Percentiles rank a stretch among this genome's conserved stretches.
phyloP scores from a whole-genome alignment of 148 eudicot genomes.

The Silene conica region DNA sequence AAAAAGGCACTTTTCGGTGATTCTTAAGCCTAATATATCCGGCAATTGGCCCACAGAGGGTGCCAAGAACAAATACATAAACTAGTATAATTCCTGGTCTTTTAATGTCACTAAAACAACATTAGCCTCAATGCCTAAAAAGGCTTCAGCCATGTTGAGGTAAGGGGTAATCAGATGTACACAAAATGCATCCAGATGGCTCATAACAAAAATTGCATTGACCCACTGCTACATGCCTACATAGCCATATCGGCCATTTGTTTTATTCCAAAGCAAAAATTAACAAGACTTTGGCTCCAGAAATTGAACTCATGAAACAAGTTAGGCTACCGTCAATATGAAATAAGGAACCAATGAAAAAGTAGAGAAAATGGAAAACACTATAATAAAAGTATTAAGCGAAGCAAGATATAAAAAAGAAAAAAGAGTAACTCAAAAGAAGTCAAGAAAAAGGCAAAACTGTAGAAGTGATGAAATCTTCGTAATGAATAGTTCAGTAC shows the following conservation, averaged over 20 bases:
- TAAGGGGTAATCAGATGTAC: neutral
- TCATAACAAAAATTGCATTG: neutral
- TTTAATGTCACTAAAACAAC: neutral
- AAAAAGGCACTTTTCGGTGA: conserved; percentile 9
- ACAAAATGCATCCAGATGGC: neutral
- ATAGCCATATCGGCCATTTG: neutral
- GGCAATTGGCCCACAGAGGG: neutral
- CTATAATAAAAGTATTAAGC: neutral
- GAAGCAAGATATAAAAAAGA: neutral
- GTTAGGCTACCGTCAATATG: neutral
- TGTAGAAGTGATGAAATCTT: too few relatives aligned
- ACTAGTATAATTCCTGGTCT: neutral
- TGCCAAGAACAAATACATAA: neutral
- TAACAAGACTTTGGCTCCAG: neutral
- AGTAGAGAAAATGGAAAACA: neutral
- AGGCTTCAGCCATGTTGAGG: neutral
- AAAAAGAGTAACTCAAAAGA: too few relatives aligned
- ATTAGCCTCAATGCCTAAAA: neutral
- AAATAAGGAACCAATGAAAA: neutral
- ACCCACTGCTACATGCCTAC: neutral
- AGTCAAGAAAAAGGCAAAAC: too few relatives aligned
- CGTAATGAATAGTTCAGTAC: too few relatives aligned
- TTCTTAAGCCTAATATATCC: neutral
- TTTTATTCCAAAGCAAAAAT: neutral
- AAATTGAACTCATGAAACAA: neutral